Conservation (phyloP, 1,139 yeast species). For the Taiozyma sp. region DNA sequence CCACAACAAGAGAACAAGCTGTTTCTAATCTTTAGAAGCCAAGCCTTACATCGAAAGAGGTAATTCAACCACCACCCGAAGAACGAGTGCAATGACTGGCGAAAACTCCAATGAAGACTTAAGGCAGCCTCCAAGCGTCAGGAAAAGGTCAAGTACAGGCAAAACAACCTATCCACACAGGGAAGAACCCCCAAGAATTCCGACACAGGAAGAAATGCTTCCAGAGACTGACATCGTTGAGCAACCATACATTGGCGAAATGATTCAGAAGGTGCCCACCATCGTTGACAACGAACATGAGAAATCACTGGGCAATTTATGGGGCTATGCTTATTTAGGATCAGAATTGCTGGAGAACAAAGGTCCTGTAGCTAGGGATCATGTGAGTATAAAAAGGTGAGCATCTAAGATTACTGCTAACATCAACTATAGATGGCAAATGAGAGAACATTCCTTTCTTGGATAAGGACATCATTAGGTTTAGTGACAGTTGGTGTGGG, state of each 20-base stretch:
- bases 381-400: conserved; percentile 26
- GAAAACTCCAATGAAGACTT: not conserved
- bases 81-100: not conserved
- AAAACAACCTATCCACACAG: too few species aligned
- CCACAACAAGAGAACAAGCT: too few species aligned
- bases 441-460: conserved; percentile 74
- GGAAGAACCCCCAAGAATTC: not conserved
- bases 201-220: not conserved
- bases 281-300: not conserved
- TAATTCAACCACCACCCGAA: not conserved
- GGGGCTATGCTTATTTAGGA: conserved; percentile 22
- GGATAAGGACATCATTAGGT: conserved; percentile 62
- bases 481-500: conserved; percentile 57
- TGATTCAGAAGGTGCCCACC: not conserved
- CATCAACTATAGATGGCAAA: conserved; percentile 47
- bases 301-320: conserved; percentile 2
- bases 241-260: not conserved
- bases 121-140: not conserved
- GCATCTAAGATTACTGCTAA: conserved; percentile 1
- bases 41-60: not conserved
- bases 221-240: not conserved
- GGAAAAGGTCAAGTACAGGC: not conserved
- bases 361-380: conserved; percentile 50
- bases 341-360: conserved; percentile 34
- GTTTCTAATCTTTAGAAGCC: not conserved